phyloP scores from a whole-genome alignment of 2,329 filamentous ascomycete genomes.

The Colletotrichum sidae region DNA sequence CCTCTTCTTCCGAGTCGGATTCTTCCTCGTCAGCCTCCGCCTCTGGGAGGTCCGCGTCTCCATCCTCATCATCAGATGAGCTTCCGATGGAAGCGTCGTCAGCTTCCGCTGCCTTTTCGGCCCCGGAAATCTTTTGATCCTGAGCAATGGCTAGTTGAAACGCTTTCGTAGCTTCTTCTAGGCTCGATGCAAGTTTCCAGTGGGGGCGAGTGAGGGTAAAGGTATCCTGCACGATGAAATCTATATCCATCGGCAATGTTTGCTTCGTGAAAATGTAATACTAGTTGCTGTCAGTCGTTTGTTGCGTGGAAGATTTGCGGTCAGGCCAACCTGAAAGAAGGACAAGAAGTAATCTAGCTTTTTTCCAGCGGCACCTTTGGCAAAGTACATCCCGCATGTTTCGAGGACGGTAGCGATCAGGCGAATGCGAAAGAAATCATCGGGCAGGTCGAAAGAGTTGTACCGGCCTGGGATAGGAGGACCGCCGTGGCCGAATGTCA shows the following conservation, averaged over 20 bases:
- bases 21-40: slow-evolving; percentile 69
- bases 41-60: slow-evolving; percentile 72
- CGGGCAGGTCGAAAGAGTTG: slow-evolving; percentile 85
- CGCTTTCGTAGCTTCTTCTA: slow-evolving; percentile 84
- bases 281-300: slow-evolving; percentile 52
- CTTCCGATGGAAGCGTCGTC: slow-evolving; percentile 79
- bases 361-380: slow-evolving; percentile 91
- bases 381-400: slow-evolving; percentile 96
- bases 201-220: slow-evolving; percentile 87
- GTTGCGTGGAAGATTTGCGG: background rate
- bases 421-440: slow-evolving; percentile 96
- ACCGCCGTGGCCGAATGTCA: slow-evolving; percentile 92
- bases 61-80: slow-evolving; percentile 82
- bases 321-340: slow-evolving; percentile 80
- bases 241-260: slow-evolving; percentile 92
- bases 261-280: slow-evolving; percentile 96
- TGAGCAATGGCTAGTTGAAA: slow-evolving; percentile 91
- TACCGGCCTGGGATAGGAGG: slow-evolving; percentile 82
- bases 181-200: slow-evolving; percentile 86
- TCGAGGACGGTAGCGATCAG: slow-evolving; percentile 90
- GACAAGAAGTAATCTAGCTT: slow-evolving; percentile 98
- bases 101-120: slow-evolving; percentile 75
- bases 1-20: slow-evolving; percentile 46
- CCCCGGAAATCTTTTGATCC: slow-evolving; percentile 84
- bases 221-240: slow-evolving; percentile 95